Evolutionary conservation across 495 filamentous ascomycete species (phyloP), one percentile per base, ranked within the genome.

Genomic region (Hyaloscypha finlandica): DNA sequence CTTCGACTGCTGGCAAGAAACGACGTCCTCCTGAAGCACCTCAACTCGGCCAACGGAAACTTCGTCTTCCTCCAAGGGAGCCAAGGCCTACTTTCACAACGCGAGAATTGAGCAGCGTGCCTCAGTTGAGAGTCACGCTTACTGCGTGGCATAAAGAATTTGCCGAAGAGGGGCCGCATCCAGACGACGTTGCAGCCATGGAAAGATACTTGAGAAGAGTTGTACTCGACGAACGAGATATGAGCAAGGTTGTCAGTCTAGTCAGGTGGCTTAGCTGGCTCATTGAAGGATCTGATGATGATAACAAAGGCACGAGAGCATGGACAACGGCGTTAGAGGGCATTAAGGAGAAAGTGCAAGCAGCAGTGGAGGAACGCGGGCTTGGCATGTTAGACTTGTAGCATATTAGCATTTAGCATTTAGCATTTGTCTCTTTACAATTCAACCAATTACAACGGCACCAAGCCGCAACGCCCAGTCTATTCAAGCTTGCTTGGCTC

Each of bases 261-360:
- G 81, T 89, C 0, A 84, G 79, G 67, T 96, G 92, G 92, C 61
- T 96, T 35, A 82, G 73, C 16, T 93, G 89, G 87, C 76, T 93
- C 2, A 77, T 95, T 31, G 85, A 84, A 32, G 86, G 89, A 52
- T 76, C 76, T 9, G 77, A 74, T 22, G 59, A 69, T 1, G 74
- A 68, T 14, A 57, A 65, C 59, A 70, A 45, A 32, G 76, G 69
- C 4, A 64, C 63, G 68, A 73, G 71, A 64, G 70, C 73, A 35
- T 84, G 82, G 81, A 68, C 48, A 48, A 66, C 78, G 57, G 89
- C 88, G 12, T 58, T 94, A 48, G 72, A 68, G 61, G 74, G 65
- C 4, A 77, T 94, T 30, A 85, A 87, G 72, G 71, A 76, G 48
- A 84, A 81, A 39, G 82, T 94, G 14, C 83, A 89, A 69, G 76